Evolutionary conservation across 768 basidiomycete genomes (phyloP), one percentile per base, ranked within the genome.

Genomic region (Lyophyllum atratum): DNA sequence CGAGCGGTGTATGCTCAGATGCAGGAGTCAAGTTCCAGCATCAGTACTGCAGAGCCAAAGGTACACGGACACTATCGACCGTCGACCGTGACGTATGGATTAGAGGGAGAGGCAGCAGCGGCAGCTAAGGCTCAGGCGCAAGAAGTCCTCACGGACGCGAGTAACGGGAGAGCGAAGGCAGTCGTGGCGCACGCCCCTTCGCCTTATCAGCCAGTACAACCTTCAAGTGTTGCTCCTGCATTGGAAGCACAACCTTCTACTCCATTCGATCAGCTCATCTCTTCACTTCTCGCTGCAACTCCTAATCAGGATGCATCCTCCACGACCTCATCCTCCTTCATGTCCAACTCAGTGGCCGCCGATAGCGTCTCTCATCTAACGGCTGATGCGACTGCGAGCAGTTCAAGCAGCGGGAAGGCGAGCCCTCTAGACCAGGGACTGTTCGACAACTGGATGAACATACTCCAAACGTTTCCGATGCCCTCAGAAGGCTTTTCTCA

Each of bases 361-460:
- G n/a, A n/a, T n/a, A n/a, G n/a, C n/a, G n/a, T n/a, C n/a, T n/a
- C n/a, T n/a, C n/a, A n/a, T 31, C 29, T 26, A 24, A 43, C 47
- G 24, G 19, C 49, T 26, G 24, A 47, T n/a, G 21, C n/a, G 49
- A 19, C 14, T 46, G 21, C 45, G 7, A 50, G 33, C 52, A 49
- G 28, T 15, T 25, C 24, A 39, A 39, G n/a, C 25, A 46, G 15
- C 24, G 31, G 15, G 8, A n/a, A 33, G 17, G 11, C 43, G 43
- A 59, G 59, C 29, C 59, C 60, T 14, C 62, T 70, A 39, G 81
- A 83, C 60, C 71, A 74, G 49, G 60, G 71, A 21, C 64, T 76
- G 11, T 75, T 81, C 58, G 78, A 84, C 58, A 79, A 73, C 34
- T 84, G 81, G 81, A 72, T 84, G 68, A 76, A 73, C 49, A 75